Conservation (phyloP, 192 early-diverging fungal genomes). For the Linnemannia schmuckeri region DNA sequence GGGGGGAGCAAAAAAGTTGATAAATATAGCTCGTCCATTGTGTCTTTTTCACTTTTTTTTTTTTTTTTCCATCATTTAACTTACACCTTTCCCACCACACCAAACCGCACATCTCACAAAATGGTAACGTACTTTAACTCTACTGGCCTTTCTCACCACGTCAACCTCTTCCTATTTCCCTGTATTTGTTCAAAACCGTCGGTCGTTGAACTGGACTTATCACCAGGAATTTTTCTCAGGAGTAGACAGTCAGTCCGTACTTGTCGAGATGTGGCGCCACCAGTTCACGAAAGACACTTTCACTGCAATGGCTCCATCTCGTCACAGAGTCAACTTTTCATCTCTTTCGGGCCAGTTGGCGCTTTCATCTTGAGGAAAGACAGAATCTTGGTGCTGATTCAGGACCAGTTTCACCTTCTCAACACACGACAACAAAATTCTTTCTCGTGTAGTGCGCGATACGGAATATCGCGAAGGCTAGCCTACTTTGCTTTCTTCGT, state of each 20-base stretch:
- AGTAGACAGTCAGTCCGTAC: too few species aligned
- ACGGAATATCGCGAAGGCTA: neutral
- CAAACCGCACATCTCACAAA: neutral
- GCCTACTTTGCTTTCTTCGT: too few species aligned
- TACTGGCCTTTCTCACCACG: neutral
- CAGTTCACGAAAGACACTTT: too few species aligned
- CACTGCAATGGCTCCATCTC: too few species aligned
- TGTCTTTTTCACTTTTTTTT: neutral
- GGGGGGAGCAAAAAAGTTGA: neutral
- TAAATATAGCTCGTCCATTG: neutral
- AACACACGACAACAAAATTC: neutral
- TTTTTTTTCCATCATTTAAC: neutral
- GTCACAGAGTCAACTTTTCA: too few species aligned
- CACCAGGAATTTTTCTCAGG: too few species aligned
- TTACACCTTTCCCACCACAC: neutral
- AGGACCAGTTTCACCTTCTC: neutral
- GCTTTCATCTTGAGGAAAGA: too few species aligned
- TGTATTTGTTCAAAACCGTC: too few species aligned
- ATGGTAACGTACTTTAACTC: constrained; percentile 14
- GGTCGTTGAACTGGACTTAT: too few species aligned
- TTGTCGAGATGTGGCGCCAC: too few species aligned
- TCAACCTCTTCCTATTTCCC: too few species aligned
- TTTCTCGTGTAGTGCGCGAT: neutral
- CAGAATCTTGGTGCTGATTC: neutral
- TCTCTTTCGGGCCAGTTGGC: too few species aligned